Percentiles rank a stretch among this genome's conserved stretches.
phyloP scores from a whole-genome alignment of 139 green algal genomes.

The Desmodesmus armatus region DNA sequence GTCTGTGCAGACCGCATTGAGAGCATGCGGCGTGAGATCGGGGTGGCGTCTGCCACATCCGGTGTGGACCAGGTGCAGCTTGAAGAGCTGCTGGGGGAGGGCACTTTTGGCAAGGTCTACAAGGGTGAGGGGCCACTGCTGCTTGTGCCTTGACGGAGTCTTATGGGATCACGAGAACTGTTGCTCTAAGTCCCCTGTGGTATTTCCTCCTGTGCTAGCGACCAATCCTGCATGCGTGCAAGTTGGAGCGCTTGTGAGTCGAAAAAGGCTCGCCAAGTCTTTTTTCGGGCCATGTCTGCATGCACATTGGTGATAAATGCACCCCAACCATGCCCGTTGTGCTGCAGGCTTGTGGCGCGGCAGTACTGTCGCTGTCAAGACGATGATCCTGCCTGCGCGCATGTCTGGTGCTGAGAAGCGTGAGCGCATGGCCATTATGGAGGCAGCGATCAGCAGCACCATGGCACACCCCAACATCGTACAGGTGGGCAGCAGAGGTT shows the following conservation, averaged over 20 bases:
- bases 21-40: conserved; percentile 2
- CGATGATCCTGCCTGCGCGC: conserved; percentile 59
- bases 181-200: too few species aligned
- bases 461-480: conserved; percentile 48
- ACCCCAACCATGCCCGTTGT: too few species aligned
- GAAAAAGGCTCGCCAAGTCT: too few species aligned
- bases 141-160: too few species aligned
- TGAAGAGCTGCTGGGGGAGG: conserved; percentile 22
- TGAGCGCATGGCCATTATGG: conserved; percentile 56
- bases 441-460: conserved; percentile 46
- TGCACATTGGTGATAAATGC: too few species aligned
- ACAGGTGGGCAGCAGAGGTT: too few species aligned
- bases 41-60: not conserved
- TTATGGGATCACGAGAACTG: too few species aligned
- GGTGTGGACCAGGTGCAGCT: conserved; percentile 37
- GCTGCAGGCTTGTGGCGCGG: conserved; percentile 48
- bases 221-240: too few species aligned
- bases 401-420: conserved; percentile 54
- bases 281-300: too few species aligned
- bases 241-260: too few species aligned
- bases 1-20: conserved; percentile 21
- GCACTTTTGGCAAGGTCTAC: conserved; percentile 43
- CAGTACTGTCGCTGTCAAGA: conserved; percentile 54
- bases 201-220: too few species aligned
- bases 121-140: not conserved